A percentile compares a stretch with the other conserved stretches of the same genome.
Conservation (phyloP, 176 grass and related monocot species). For the Carex cristatella region DNA sequence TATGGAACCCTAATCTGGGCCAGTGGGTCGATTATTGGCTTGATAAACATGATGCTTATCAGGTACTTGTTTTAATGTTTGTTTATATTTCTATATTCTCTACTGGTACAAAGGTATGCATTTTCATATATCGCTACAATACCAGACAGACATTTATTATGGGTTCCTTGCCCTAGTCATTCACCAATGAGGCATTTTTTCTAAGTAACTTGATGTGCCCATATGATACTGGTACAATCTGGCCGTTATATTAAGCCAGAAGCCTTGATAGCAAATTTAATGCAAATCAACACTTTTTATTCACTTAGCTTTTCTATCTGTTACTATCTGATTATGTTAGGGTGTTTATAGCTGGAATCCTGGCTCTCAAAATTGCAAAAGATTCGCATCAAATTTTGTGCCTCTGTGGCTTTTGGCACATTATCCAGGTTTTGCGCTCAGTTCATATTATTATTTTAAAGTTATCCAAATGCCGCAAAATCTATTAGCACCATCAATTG, state of each 20-base stretch:
- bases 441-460: slow-evolving; percentile 10
- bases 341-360: slow-evolving; percentile 50
- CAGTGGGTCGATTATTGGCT: slow-evolving; percentile 96
- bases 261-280: neutral
- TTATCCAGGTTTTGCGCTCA: slow-evolving; percentile 35
- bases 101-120: neutral
- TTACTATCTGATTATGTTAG: slow-evolving; percentile 37
- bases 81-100: neutral
- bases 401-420: slow-evolving; percentile 67
- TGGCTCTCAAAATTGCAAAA: slow-evolving; percentile 40
- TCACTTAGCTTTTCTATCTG: neutral
- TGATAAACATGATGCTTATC: slow-evolving; percentile 24
- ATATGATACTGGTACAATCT: neutral
- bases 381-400: slow-evolving; percentile 87
- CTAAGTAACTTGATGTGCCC: neutral
- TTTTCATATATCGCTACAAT: neutral
- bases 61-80: slow-evolving; percentile 35
- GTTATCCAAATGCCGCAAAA: too few species aligned
- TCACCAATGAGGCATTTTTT: too few species aligned
- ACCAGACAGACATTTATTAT: slow-evolving; percentile 4
- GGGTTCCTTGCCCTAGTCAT: neutral
- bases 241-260: neutral
- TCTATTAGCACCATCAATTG: neutral
- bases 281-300: neutral
- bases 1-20: slow-evolving; percentile 71